Evolutionary conservation across 331 rosid genomes (phyloP).

Genomic region (Quercus lobata): DNA sequence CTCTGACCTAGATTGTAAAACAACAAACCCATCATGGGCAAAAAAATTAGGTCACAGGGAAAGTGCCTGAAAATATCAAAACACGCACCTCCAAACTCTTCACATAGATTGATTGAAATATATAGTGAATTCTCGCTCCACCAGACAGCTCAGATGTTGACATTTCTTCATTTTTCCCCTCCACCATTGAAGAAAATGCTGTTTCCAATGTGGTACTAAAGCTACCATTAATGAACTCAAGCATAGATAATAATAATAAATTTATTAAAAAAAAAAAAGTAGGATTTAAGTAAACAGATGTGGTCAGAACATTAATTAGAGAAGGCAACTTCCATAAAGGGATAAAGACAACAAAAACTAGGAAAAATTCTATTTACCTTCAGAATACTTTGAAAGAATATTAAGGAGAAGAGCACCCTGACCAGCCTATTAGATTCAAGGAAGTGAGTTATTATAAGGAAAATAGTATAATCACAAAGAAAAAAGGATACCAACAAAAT

Average conservation of each 20-base stretch:
- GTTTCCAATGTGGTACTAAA: slow-evolving; percentile 28
- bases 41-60: not conserved
- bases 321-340: not conserved
- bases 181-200: slow-evolving; percentile 93
- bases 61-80: not conserved
- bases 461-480: slow-evolving; percentile 3
- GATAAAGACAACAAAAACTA: not conserved
- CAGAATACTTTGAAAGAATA: slow-evolving; percentile 85
- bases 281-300: not conserved
- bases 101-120: slow-evolving; percentile 89
- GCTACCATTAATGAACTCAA: slow-evolving; percentile 4
- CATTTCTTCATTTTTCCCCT: slow-evolving; percentile 90
- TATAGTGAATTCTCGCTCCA: slow-evolving; percentile 93
- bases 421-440: slow-evolving; percentile 65
- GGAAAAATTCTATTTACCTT: slow-evolving; percentile 49
- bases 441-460: slow-evolving; percentile 4
- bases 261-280: not conserved
- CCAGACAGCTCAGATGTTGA: slow-evolving; percentile 88
- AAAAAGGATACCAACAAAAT: not conserved
- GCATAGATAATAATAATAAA: not conserved
- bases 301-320: slow-evolving; percentile 1
- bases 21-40: too few relatives aligned
- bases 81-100: slow-evolving; percentile 74
- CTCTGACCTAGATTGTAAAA: not conserved
- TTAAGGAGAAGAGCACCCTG: slow-evolving; percentile 94